Evolutionary conservation across 257 asterid species (phyloP), one percentile per base, ranked within the genome.

Genomic region (Vinca minor): DNA sequence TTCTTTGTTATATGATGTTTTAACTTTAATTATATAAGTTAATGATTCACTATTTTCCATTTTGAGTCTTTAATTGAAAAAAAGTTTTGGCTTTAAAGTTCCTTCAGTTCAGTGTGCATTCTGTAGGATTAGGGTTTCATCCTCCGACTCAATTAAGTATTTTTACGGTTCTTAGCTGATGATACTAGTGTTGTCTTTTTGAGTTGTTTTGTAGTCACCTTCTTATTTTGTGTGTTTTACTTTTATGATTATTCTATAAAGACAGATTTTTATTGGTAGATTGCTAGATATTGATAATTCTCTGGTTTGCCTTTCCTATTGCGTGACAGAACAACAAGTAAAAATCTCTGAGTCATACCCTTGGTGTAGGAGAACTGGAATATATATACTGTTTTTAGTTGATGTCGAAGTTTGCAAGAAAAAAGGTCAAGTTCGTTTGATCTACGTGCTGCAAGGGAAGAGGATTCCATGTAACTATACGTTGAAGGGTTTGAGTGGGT

Each of bases 61-160:
- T n/a, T 8, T 52, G 35, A 20, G 45, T 52, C 35, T 48, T 34
- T n/a, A n/a, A n/a, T n/a, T n/a, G n/a, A n/a, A n/a, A n/a, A n/a
- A n/a, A n/a, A n/a, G n/a, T 65, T 10, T 42, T 21, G 36, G 39
- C 13, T 36, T 45, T 63, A 17, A 21, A 21, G 31, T 36, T 46
- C 23, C 21, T 49, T 32, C 8, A 8, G 29, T 46, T 50, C 42
- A 44, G 39, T 57, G 25, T 44, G 13, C 42, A 23, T 8, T 62
- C 55, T 21, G 23, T 18, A 8, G 55, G 52, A 75, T 56, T 75
- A 70, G 79, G 76, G 76, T 75, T 75, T 73, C 49, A 15, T n/a
- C n/a, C n/a, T n/a, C 36, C 2, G 69, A 42, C 44, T 49, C 59
- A 61, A 56, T 65, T 64, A 53, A 59, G 65, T 67, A 25, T 47